A percentile compares a stretch with the other conserved stretches of the same genome.
phyloP scores from a whole-genome alignment of 495 filamentous ascomycete genomes.

The Penicillium cataractarum region DNA sequence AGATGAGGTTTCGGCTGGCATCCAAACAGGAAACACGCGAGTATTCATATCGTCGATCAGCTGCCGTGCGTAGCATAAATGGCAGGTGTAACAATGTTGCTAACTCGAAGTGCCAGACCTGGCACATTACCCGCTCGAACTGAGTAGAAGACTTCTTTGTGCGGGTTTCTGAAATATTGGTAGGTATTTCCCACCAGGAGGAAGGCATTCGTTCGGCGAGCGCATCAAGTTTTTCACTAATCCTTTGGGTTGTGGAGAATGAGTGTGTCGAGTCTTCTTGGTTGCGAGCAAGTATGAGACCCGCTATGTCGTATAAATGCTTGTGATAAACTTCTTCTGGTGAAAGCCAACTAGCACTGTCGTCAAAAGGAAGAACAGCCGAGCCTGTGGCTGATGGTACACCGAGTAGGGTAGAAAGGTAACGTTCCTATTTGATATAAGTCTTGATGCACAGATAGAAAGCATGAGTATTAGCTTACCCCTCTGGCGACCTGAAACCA shows the following conservation, averaged over 20 bases:
- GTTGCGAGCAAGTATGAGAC: conserved; percentile 21
- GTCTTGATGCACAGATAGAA: background rate
- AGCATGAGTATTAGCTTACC: conserved; percentile 4
- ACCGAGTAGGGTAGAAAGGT: conserved; percentile 16
- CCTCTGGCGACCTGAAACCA: conserved; percentile 21
- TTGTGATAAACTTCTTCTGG: conserved; percentile 12
- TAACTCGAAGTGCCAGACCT: conserved; percentile 20
- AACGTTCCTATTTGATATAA: conserved; percentile 13
- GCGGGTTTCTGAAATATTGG: background rate
- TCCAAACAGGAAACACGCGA: conserved; percentile 5
- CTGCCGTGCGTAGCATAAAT: conserved; percentile 19
- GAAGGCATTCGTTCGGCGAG: conserved; percentile 11
- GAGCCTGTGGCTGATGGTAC: conserved; percentile 16
- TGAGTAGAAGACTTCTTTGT: conserved; percentile 14
- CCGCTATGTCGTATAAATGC: conserved; percentile 16
- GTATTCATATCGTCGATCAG: conserved; percentile 18
- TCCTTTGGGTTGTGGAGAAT: conserved; percentile 16
- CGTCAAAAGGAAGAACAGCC: conserved; percentile 3
- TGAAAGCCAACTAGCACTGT: conserved; percentile 6
- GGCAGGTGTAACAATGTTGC: conserved; percentile 16
- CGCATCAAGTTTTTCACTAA: conserved; percentile 16
- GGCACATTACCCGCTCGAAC: conserved; percentile 20
- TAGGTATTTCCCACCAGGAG: conserved; percentile 10
- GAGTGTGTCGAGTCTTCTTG: conserved; percentile 15
- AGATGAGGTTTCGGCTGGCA: conserved; percentile 9